Base-by-base conservation (phyloP, 2,329 filamentous ascomycete species). In the Domatiomyces catenatus region DNA sequence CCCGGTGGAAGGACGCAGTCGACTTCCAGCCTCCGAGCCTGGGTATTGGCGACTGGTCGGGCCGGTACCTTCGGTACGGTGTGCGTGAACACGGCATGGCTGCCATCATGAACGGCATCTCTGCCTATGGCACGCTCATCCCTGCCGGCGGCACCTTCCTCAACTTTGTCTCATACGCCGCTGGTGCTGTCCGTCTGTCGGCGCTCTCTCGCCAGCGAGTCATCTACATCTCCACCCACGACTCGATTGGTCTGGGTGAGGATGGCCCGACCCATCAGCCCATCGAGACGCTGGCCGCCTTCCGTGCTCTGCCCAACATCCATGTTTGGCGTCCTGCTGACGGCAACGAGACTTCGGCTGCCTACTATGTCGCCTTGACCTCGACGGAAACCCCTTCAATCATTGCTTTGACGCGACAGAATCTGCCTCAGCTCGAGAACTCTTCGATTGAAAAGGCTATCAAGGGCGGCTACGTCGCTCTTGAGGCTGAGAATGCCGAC, bases 291-390 rank as follows among this genome's bases (percentile, higher is more conserved):
- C 81, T 96, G 57, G 84, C 89, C 54, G 92, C 96, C 75, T 96
- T 96, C 87, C 90, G 92, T 69, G 92, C 92, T 59, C 80, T 96
- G 62, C 92, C 92, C 66, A 98, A 98, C 83, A 86, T 84, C 77
- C 94, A 96, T 86, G 90, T 96, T 64, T 96, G 92, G 92, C 89
- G 92, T 67, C 92, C 92, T 61, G 90, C 92, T 63, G 92, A 96
- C 66, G 90, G 90, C 65, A 96, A 96, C 76, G 92, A 98, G 84
- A 92, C 85, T 63, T 93, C 86, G 66, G 90, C 88, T 64, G 90
- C 92, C 61, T 98, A 96, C 81, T 96, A 96, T 75, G 77, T 94
- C 64, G 86, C 89, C 47, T 75, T 98, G 61, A 94, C 86, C 59
- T 84, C 86, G 63, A 86, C 87, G 74, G 75, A 83, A 70, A 95